Base-by-base conservation (phyloP, 2,329 filamentous ascomycete genomes). In the Aspergillus brunneoviolaceus region DNA sequence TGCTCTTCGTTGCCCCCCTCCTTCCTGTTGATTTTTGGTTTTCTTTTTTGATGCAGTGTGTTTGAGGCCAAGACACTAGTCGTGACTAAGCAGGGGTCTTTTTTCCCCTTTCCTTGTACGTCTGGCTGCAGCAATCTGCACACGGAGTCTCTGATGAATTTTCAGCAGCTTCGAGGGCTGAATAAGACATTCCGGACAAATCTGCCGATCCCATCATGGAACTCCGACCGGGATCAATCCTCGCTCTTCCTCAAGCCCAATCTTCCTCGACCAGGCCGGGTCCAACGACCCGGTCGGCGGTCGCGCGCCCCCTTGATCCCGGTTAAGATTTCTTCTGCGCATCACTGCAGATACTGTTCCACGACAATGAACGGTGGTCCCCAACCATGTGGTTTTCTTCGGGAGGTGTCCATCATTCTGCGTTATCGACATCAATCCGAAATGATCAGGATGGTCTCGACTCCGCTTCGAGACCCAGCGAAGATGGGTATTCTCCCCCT, bases 371-470 rank as follows among this genome's bases (percentile, higher is more conserved):
- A 50, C 16, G 23, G 23, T n/a, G 29, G 29, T 50, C 49, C 49
- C 23, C 14, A 5, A 16, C 33, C n/a, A 52, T 42, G 27, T 35
- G 42, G 21, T 55, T 45, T 45, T 25, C 42, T 25, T 12, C 33
- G 33, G 33, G 14, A 35, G 33, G 35, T 45, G 47, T 45, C 12
- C 51, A 31, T 55, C 52, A n/a, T n/a, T 55, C 52, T 45, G 52
- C 53, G 53, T 48, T 33, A 5, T 47, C 53, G 42, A n/a, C 25
- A 19, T 5, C 39, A 25, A 27, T 49, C 42, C 53, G 45, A 55
- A 47, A 55, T 55, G 53, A 55, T 23, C 53, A 55, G 53, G 53
- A 49, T 31, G 48, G 42, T 19, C 27, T 53, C 27, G 39, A 49
- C 52, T 55, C 53, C 53, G 42, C 51, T 55, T 35, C 27, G 25